phyloP scores from a whole-genome alignment of 2,329 filamentous ascomycete species.

The Fusarium penzigii region DNA sequence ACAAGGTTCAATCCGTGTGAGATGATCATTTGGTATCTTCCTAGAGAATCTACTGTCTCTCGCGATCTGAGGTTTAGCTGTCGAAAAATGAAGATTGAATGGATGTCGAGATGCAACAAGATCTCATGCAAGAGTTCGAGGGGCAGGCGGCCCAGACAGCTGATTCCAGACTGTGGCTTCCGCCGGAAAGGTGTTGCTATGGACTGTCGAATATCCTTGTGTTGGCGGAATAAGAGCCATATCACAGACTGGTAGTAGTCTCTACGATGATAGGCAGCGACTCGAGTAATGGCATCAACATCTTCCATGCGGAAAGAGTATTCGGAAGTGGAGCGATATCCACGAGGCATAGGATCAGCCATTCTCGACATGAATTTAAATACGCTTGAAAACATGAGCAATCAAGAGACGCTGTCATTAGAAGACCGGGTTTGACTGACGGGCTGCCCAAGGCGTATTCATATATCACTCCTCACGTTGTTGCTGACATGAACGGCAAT shows the following conservation, averaged over 20 bases:
- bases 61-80: constrained; percentile 29
- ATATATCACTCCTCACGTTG: too few relatives aligned
- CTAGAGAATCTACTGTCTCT: constrained; percentile 23
- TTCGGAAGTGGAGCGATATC: constrained; percentile 19
- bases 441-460: too few relatives aligned
- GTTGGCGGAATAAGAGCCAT: constrained; percentile 33
- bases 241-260: constrained; percentile 31
- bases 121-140: constrained; percentile 34
- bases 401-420: too few relatives aligned
- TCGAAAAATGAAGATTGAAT: constrained; percentile 34
- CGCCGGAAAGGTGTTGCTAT: constrained; percentile 31
- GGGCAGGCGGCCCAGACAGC: constrained; percentile 32
- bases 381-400: too few relatives aligned
- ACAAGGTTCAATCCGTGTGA: constrained; percentile 31
- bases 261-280: constrained; percentile 31
- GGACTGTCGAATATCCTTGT: constrained; percentile 26
- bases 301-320: constrained; percentile 26
- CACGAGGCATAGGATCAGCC: constrained; percentile 39
- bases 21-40: constrained; percentile 26
- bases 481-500: too few relatives aligned
- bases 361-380: too few relatives aligned
- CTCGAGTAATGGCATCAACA: constrained; percentile 31
- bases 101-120: constrained; percentile 31
- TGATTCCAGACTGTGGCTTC: constrained; percentile 22
- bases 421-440: too few relatives aligned